Conservation (phyloP, 768 basidiomycete species). For the Pisolithus orientalis region DNA sequence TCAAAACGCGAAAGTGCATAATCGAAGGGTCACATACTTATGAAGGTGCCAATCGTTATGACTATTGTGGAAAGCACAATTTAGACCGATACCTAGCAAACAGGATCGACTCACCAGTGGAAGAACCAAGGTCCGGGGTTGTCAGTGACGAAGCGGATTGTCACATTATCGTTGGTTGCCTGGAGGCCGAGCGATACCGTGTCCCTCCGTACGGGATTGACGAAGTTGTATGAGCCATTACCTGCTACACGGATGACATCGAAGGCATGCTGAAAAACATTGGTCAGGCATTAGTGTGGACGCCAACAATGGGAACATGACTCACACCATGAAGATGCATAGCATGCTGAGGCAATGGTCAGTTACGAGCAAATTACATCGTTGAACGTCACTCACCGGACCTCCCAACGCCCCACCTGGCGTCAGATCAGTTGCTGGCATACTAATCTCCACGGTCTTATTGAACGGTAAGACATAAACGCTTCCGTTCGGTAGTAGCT, state of each 20-base stretch:
- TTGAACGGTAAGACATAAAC: constrained; percentile 41
- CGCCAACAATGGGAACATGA: neutral
- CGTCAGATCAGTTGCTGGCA: constrained; percentile 29
- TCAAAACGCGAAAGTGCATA: neutral
- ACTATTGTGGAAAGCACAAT: constrained; percentile 4
- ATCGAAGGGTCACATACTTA: constrained; percentile 9
- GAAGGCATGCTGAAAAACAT: constrained; percentile 27
- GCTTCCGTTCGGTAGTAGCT: constrained; percentile 45
- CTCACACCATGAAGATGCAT: constrained; percentile 38
- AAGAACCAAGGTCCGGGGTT: constrained; percentile 62
- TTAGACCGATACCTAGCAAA: neutral
- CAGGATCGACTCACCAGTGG: constrained; percentile 28
- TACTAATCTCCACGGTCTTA: constrained; percentile 39
- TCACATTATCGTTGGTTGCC: constrained; percentile 34
- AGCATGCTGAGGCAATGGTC: constrained; percentile 26
- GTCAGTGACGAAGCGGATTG: constrained; percentile 56
- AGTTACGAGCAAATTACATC: constrained; percentile 1
- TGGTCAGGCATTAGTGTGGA: neutral
- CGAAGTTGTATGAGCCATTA: constrained; percentile 26
- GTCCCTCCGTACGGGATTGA: constrained; percentile 32
- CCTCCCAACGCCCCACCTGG: constrained; percentile 16
- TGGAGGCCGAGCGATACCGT: constrained; percentile 24
- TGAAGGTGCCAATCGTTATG: constrained; percentile 27
- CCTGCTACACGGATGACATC: constrained; percentile 30
- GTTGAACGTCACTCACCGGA: constrained; percentile 19